phyloP scores from a whole-genome alignment of 352 stramenopile species.

The Sclerospora graminicola region DNA sequence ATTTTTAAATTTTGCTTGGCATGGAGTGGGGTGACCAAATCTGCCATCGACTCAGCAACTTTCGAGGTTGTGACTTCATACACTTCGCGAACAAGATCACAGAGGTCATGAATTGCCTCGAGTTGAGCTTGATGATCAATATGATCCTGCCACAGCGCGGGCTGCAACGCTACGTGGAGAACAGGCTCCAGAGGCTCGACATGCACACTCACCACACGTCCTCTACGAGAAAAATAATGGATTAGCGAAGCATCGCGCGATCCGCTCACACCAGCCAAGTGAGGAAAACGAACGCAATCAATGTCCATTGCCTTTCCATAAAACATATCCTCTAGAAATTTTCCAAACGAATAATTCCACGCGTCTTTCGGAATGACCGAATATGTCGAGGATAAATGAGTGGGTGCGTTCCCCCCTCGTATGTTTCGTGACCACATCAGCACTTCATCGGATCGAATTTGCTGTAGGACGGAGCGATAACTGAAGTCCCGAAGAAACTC shows the following conservation, averaged over 20 bases:
- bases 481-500: slow-evolving; percentile 55
- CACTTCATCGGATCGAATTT: slow-evolving; percentile 48
- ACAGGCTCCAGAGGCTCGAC: slow-evolving; percentile 73
- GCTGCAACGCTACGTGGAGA: slow-evolving; percentile 72
- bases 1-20: slow-evolving; percentile 67
- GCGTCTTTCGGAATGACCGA: slow-evolving; percentile 49
- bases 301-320: slow-evolving; percentile 73
- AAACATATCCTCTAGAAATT: slow-evolving; percentile 79
- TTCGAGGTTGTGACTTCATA: slow-evolving; percentile 70
- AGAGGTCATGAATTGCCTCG: slow-evolving; percentile 60
- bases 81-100: slow-evolving; percentile 60
- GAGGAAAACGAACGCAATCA: slow-evolving; percentile 55
- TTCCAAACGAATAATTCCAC: slow-evolving; percentile 83
- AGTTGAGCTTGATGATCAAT: slow-evolving; percentile 58
- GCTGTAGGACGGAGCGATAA: slow-evolving; percentile 44
- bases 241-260: slow-evolving; percentile 61
- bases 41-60: slow-evolving; percentile 62
- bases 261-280: slow-evolving; percentile 38
- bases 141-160: slow-evolving; percentile 73
- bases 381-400: slow-evolving; percentile 40
- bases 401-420: slow-evolving; percentile 6
- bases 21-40: slow-evolving; percentile 55
- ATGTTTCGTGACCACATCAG: slow-evolving; percentile 58
- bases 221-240: slow-evolving; percentile 66
- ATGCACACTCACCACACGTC: slow-evolving; percentile 67